These are phyloP conservation scores for Boletus sp. DNA, from an alignment of 1,284 basidiomycete species.

Conservation along the genomic window DNA sequence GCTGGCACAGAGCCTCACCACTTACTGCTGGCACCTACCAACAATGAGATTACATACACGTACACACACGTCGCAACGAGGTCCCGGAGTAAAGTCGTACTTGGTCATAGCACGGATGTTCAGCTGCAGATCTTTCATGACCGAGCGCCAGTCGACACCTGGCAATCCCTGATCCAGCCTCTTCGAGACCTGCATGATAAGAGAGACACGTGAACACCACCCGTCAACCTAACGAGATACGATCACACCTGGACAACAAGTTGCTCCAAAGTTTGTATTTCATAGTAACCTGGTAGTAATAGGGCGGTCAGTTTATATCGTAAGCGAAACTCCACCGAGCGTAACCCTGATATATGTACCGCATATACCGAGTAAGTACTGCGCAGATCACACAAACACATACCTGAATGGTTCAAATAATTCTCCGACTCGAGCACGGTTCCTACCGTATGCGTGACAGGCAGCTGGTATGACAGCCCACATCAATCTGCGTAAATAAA, in stretches of 20 bases:
- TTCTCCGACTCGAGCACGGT: slow-evolving; percentile 40
- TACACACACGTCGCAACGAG: slow-evolving; percentile 22
- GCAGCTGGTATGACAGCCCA: slow-evolving; percentile 48
- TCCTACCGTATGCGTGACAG: slow-evolving; percentile 38
- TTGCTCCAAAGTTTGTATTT: slow-evolving; percentile 48
- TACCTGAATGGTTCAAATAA: slow-evolving; percentile 46
- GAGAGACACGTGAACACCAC: slow-evolving; percentile 26
- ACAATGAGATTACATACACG: slow-evolving; percentile 26
- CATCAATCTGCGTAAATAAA: slow-evolving; percentile 34
- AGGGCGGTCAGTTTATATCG: slow-evolving; percentile 12
- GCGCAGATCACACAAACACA: slow-evolving; percentile 18
- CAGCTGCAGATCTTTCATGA: slow-evolving; percentile 40
- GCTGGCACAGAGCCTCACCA: slow-evolving; percentile 21
- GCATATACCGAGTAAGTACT: slow-evolving; percentile 9
- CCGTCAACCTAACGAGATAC: slow-evolving; percentile 17
- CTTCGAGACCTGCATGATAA: slow-evolving; percentile 38
- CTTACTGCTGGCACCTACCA: slow-evolving; percentile 23
- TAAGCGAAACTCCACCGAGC: slow-evolving; percentile 12
- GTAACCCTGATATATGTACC: slow-evolving; percentile 17
- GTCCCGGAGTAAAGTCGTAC: slow-evolving; percentile 10
- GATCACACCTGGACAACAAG: slow-evolving; percentile 44
- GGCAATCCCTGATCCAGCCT: slow-evolving; percentile 38
- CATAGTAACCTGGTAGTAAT: slow-evolving; percentile 40
- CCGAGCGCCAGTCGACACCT: slow-evolving; percentile 37
- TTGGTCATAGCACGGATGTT: slow-evolving; percentile 34